phyloP scores from a whole-genome alignment of 257 asterid species.

The Ocimum tenuiflorum region DNA sequence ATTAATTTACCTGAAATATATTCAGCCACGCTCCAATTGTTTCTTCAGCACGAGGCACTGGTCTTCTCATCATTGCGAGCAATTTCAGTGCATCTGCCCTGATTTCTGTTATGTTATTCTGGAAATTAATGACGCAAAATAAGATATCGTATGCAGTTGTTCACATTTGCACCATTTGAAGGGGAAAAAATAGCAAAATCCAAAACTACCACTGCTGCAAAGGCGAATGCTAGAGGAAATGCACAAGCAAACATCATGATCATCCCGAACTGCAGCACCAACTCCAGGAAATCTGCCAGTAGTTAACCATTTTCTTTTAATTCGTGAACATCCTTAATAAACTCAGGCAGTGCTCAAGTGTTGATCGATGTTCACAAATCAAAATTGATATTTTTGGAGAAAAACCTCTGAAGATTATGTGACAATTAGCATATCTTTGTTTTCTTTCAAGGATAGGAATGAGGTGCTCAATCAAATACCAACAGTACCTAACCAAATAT shows the following conservation, averaged over 20 bases:
- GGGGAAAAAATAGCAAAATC: not conserved
- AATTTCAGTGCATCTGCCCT: constrained; percentile 87
- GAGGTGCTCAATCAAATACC: not conserved
- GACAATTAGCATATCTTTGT: too few relatives aligned
- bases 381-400: too few relatives aligned
- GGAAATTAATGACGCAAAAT: constrained; percentile 9
- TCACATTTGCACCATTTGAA: not conserved
- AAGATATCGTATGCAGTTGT: not conserved
- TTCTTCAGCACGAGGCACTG: constrained; percentile 74
- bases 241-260: constrained; percentile 99
- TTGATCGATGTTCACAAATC: not conserved
- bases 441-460: not conserved
- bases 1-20: constrained; percentile 66
- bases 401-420: not conserved
- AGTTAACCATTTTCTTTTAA: not conserved
- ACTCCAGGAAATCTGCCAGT: constrained; percentile 78
- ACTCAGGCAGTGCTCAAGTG: not conserved
- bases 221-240: constrained; percentile 86
- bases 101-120: constrained; percentile 88
- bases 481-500: not conserved
- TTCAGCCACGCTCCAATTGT: constrained; percentile 95
- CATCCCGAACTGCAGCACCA: constrained; percentile 93
- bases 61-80: constrained; percentile 84
- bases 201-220: constrained; percentile 69
- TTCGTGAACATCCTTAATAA: not conserved